A percentile compares a stretch with the other conserved stretches of the same genome.
phyloP scores from a whole-genome alignment of 106 monocot species.

The Apostasia shenzhenica region DNA sequence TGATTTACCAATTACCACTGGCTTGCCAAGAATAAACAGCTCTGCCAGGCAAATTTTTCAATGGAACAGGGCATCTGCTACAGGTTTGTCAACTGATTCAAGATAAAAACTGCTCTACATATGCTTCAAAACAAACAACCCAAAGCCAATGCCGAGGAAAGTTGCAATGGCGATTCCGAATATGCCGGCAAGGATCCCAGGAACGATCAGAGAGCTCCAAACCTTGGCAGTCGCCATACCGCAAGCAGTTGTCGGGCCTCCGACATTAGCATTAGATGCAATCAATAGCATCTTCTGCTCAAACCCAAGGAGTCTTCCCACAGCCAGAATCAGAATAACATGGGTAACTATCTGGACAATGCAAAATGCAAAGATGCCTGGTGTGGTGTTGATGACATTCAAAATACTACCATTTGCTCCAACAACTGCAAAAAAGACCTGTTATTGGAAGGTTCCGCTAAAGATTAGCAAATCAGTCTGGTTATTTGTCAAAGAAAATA shows the following conservation, averaged over 20 bases:
- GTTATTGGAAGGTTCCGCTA: neutral
- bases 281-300: slow-evolving; percentile 59
- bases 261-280: slow-evolving; percentile 86
- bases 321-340: slow-evolving; percentile 45
- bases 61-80: too few relatives aligned
- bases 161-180: slow-evolving; percentile 83
- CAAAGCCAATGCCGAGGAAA: slow-evolving; percentile 70
- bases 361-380: slow-evolving; percentile 63
- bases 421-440: slow-evolving; percentile 88
- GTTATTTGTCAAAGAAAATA: neutral
- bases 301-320: slow-evolving; percentile 56
- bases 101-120: slow-evolving; percentile 16
- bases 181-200: slow-evolving; percentile 71
- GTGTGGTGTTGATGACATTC: slow-evolving; percentile 72
- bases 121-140: slow-evolving; percentile 37
- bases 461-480: neutral
- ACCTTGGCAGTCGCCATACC: slow-evolving; percentile 91
- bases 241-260: slow-evolving; percentile 90
- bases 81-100: too few relatives aligned
- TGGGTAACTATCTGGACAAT: slow-evolving; percentile 61
- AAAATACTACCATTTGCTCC: slow-evolving; percentile 80
- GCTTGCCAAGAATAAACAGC: too few relatives aligned
- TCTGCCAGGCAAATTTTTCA: too few relatives aligned
- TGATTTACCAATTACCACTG: too few relatives aligned
- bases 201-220: slow-evolving; percentile 75